Conservation (phyloP, 2,329 filamentous ascomycete species). For the Coniochaeta prunicola region DNA sequence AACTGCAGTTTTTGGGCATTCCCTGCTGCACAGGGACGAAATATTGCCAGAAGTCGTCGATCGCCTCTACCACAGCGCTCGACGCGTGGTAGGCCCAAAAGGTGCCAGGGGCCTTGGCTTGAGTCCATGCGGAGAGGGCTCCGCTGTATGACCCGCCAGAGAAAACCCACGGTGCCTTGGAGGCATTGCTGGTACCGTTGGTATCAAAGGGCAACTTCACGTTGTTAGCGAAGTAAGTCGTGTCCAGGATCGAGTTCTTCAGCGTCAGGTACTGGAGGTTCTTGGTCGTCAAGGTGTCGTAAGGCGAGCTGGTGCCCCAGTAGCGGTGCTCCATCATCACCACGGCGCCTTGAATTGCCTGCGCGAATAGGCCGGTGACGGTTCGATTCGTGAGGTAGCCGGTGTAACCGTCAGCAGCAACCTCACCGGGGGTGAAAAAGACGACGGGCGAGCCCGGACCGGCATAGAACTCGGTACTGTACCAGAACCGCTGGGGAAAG, state of each 20-base stretch:
- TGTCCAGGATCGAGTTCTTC: constrained; percentile 32
- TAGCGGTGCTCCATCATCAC: constrained; percentile 35
- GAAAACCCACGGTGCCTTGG: constrained; percentile 46
- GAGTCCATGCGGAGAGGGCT: constrained; percentile 46
- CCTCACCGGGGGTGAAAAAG: constrained; percentile 33
- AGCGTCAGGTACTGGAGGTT: constrained; percentile 32
- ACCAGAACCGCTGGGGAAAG: constrained; percentile 34
- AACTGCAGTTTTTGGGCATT: constrained; percentile 49
- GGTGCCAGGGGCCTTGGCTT: constrained; percentile 42
- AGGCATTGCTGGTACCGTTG: constrained; percentile 34
- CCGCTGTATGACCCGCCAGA: constrained; percentile 50
- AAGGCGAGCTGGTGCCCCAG: constrained; percentile 33
- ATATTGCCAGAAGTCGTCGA: constrained; percentile 48
- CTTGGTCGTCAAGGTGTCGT: constrained; percentile 22
- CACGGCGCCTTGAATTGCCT: constrained; percentile 30
- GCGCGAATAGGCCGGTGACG: constrained; percentile 28
- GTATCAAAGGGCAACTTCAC: constrained; percentile 43
- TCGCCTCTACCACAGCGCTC: constrained; percentile 45
- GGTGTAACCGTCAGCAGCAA: constrained; percentile 24
- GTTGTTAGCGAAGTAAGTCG: constrained; percentile 31
- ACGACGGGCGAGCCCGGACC: constrained; percentile 31
- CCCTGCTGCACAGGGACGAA: constrained; percentile 45
- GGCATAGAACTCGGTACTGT: constrained; percentile 29
- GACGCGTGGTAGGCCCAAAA: constrained; percentile 53
- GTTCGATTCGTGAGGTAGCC: constrained; percentile 34